phyloP scores from a whole-genome alignment of 768 basidiomycete species.

The Ramaria sp. region DNA sequence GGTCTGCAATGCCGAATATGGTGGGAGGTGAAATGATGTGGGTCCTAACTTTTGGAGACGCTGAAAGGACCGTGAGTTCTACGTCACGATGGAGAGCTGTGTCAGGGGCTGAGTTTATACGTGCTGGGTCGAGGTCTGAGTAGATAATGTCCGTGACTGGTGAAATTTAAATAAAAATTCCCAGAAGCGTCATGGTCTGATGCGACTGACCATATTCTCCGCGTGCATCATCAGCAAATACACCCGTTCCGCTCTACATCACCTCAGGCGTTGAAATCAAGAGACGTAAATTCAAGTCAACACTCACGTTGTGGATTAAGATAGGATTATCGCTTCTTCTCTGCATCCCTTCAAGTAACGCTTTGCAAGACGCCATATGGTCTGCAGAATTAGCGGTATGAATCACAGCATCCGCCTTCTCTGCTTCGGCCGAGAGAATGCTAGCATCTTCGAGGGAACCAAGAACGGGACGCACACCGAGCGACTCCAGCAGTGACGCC shows the following conservation, averaged over 20 bases:
- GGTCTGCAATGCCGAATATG: conserved; percentile 44
- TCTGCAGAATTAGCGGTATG: conserved; percentile 7
- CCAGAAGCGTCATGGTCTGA: too few species aligned
- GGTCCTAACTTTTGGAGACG: conserved; percentile 33
- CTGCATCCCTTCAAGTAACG: not conserved
- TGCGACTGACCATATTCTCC: conserved; percentile 6
- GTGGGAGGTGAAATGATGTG: conserved; percentile 45
- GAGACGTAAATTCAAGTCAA: not conserved
- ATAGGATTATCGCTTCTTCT: conserved; percentile 4
- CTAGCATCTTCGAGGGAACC: conserved; percentile 30
- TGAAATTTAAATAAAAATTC: not conserved
- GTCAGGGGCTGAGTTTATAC: conserved; percentile 34
- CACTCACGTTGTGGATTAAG: conserved; percentile 5
- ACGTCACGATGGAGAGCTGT: conserved; percentile 40
- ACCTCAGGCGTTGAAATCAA: not conserved
- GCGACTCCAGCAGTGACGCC: conserved; percentile 14
- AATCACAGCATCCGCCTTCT: conserved; percentile 32
- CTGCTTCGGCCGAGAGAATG: conserved; percentile 28
- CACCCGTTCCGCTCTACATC: conserved; percentile 4
- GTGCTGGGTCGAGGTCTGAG: conserved; percentile 32
- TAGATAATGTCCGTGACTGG: conserved; percentile 4
- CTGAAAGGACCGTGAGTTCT: conserved; percentile 34
- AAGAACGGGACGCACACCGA: conserved; percentile 28
- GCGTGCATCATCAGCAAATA: conserved; percentile 6
- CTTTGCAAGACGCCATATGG: conserved; percentile 3